Evolutionary conservation across 257 asterid genomes (phyloP), one percentile per base, ranked within the genome.

Genomic region (Cordia subcordata): DNA sequence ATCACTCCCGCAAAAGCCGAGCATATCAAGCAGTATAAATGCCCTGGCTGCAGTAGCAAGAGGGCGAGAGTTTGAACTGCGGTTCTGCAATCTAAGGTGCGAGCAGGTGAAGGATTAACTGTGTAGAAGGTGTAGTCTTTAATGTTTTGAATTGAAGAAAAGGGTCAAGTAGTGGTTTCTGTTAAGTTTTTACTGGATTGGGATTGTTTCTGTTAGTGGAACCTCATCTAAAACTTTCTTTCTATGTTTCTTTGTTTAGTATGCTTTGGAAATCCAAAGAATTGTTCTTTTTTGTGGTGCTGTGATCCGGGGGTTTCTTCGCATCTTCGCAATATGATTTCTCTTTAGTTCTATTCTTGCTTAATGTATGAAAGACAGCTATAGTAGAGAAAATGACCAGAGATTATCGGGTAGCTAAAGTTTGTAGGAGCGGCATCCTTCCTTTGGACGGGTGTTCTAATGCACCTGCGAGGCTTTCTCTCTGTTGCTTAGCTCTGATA

Each of bases 1-100:
- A 81, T 87, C 60, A 87, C 95, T 5, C 93, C 90, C 6, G 95
- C 90, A 6, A 84, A 77, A 61, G 95, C 95, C 4, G 90, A 87
- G 67, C 86, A 82, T 72, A 87, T 87, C 87, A 85, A 82, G 82
- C 94, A 82, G 58, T 84, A 84, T 82, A 82, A 87, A 69, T 88
- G 94, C 71, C 96, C 94, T 53, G 53, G 65, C 52, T 87, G 96
- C 85, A 81, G 87, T 70, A 75, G 18, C 86, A 87, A 87, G 82
- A 85, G 85, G 77, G 78, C 77, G 18, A 71, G 83, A 69, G 81
- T 55, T 66, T 82, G 68, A 79, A 47, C 47, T 44, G 17, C 66
- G 65, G 10, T 49, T 38, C 35, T 60, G 68, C 61, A 64, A 17
- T 60, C 39, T 38, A 42, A 13, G 62, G 11, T 44, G 22, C 49